Evolutionary conservation across 306 rosid species (phyloP).

Genomic region (Boehmeria nivea): DNA sequence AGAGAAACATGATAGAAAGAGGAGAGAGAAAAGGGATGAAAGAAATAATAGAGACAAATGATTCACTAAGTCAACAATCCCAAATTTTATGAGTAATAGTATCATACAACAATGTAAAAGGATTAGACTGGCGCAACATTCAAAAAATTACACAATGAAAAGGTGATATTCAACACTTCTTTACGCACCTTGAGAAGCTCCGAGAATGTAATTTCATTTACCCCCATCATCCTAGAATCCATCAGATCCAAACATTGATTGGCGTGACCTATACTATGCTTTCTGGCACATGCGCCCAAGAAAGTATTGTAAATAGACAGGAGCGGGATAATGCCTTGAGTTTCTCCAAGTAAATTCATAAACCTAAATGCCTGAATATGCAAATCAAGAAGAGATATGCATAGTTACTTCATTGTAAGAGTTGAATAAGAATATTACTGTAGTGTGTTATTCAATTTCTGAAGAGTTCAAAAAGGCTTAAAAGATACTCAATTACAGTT

Average conservation of each 20-base stretch:
- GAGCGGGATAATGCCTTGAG: constrained; percentile 32
- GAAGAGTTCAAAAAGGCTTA: neutral
- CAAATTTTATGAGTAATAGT: too few species aligned
- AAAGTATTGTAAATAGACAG: constrained; percentile 49
- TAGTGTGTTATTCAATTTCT: neutral
- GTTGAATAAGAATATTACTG: neutral
- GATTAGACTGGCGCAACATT: too few species aligned
- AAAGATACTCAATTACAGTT: neutral
- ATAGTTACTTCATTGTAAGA: constrained; percentile 12
- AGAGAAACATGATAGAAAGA: neutral
- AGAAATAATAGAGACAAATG: constrained; percentile 6
- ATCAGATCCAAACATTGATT: constrained; percentile 70
- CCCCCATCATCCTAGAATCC: constrained; percentile 66
- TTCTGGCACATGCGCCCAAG: constrained; percentile 46
- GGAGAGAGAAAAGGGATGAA: neutral
- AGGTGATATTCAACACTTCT: constrained; percentile 9
- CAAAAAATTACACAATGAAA: constrained; percentile 1
- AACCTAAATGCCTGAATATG: constrained; percentile 60
- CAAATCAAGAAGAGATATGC: constrained; percentile 19
- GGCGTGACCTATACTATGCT: constrained; percentile 41
- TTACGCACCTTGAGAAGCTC: constrained; percentile 67
- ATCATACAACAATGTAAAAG: too few species aligned
- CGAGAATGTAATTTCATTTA: constrained; percentile 62
- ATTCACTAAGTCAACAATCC: too few species aligned
- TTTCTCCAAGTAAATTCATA: constrained; percentile 51